Percentiles rank a stretch among this genome's conserved stretches.
Conservation (phyloP, 805 yeast species). For the Starmerella cellae region DNA sequence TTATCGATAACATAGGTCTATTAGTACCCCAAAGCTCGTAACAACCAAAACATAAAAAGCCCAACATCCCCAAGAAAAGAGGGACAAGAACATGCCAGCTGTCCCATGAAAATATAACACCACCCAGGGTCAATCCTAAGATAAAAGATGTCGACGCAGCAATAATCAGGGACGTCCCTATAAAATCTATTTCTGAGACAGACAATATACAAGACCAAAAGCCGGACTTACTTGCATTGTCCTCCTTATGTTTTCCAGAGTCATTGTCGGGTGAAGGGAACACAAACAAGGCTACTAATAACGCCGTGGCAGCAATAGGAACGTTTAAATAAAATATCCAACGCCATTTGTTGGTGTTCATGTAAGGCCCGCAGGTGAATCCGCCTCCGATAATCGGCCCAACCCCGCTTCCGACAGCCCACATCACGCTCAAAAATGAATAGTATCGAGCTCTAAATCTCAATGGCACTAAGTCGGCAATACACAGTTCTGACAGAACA, state of each 20-base stretch:
- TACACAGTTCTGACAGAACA: slow-evolving; percentile 40
- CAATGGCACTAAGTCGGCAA: slow-evolving; percentile 42
- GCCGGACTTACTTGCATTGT: no score
- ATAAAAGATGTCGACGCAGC: slow-evolving; percentile 34
- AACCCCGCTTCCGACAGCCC: slow-evolving; percentile 24
- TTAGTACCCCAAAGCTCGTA: slow-evolving; percentile 22
- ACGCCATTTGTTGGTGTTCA: slow-evolving; percentile 41
- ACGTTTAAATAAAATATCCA: slow-evolving; percentile 63
- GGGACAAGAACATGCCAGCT: slow-evolving; percentile 39
- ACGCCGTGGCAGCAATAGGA: slow-evolving; percentile 48
- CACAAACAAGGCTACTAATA: slow-evolving; percentile 29
- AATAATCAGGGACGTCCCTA: slow-evolving; percentile 35
- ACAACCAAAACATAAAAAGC: slow-evolving; percentile 27
- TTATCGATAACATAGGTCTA: slow-evolving; percentile 34
- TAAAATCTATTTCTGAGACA: slow-evolving; percentile 39
- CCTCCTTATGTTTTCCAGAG: no score
- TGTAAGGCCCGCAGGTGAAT: slow-evolving; percentile 34
- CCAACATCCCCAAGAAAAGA: slow-evolving; percentile 28
- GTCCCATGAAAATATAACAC: slow-evolving; percentile 38
- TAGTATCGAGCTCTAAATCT: slow-evolving; percentile 23
- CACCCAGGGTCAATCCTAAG: slow-evolving; percentile 43
- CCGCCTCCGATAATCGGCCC: slow-evolving; percentile 65
- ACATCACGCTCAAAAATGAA: slow-evolving; percentile 22
- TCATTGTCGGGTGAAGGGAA: no score
- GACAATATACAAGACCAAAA: no score